phyloP scores from a whole-genome alignment of 2,329 filamentous ascomycete species.

The Cryphonectria naterciae region DNA sequence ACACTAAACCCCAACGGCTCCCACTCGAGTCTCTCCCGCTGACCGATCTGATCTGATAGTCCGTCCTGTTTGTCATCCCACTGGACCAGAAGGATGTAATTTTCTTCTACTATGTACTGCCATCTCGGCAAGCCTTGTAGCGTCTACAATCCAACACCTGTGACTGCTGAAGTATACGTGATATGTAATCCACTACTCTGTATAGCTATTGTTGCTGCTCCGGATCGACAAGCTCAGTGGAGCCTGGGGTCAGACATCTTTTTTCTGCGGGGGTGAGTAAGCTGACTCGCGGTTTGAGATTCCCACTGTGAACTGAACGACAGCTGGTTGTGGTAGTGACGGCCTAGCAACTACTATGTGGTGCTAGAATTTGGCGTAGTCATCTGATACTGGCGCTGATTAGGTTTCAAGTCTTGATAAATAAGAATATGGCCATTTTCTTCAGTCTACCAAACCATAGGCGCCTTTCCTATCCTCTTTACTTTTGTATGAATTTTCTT shows the following conservation, averaged over 20 bases:
- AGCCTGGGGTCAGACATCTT: not conserved
- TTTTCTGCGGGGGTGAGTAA: not conserved
- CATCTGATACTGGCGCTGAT: not conserved
- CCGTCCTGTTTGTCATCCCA: not conserved
- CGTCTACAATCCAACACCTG: not conserved
- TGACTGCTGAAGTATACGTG: not conserved
- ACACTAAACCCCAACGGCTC: not conserved
- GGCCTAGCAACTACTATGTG: not conserved
- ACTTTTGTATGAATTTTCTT: not conserved
- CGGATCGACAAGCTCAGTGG: conserved; percentile 1
- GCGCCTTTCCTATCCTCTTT: not conserved
- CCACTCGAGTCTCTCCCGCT: not conserved
- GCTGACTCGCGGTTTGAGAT: not conserved
- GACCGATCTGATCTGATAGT: not conserved
- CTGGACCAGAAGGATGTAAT: not conserved
- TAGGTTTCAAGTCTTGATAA: not conserved
- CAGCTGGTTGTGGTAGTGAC: not conserved
- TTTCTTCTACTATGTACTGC: too few relatives aligned
- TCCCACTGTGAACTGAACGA: not conserved
- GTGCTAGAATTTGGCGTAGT: not conserved
- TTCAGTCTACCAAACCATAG: not conserved
- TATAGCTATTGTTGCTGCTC: not conserved
- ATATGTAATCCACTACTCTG: not conserved
- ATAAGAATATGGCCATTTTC: not conserved
- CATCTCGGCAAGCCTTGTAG: not conserved